phyloP scores from a whole-genome alignment of 768 basidiomycete genomes.

The Rubroboletus satanas region DNA sequence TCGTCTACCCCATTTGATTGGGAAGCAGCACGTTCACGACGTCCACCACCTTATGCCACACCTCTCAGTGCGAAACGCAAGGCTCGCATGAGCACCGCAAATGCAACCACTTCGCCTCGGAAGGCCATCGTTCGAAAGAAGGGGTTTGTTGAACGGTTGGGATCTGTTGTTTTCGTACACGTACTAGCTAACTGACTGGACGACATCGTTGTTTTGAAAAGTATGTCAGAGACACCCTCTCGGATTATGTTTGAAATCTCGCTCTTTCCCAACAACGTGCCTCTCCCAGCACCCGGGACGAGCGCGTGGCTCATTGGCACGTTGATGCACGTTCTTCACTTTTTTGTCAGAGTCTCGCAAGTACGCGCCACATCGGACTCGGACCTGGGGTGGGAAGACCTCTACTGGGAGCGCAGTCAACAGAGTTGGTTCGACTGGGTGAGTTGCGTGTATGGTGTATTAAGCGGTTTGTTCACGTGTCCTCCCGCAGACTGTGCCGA shows the following conservation, averaged over 20 bases:
- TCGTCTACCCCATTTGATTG: conserved; percentile 81
- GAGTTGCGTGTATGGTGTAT: conserved; percentile 21
- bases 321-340: conserved; percentile 61
- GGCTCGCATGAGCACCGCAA: conserved; percentile 36
- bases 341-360: conserved; percentile 59
- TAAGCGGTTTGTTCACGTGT: conserved; percentile 8
- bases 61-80: conserved; percentile 48
- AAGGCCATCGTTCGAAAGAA: conserved; percentile 62
- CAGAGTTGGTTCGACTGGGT: conserved; percentile 83
- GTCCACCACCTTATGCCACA: conserved; percentile 69
- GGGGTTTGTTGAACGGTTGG: conserved; percentile 57
- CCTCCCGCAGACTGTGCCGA: conserved; percentile 54
- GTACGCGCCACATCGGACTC: conserved; percentile 55
- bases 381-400: conserved; percentile 75
- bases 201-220: conserved; percentile 25
- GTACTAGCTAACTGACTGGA: conserved; percentile 15
- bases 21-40: conserved; percentile 72
- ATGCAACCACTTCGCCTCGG: conserved; percentile 35
- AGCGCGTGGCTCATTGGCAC: conserved; percentile 66
- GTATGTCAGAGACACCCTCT: conserved; percentile 65
- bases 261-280: conserved; percentile 77
- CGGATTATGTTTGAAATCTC: conserved; percentile 74
- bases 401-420: conserved; percentile 63
- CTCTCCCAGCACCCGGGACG: conserved; percentile 62
- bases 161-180: not conserved